Evolutionary conservation across 768 basidiomycete species (phyloP), one percentile per base, ranked within the genome.

Genomic region (Tulasnella sp.): DNA sequence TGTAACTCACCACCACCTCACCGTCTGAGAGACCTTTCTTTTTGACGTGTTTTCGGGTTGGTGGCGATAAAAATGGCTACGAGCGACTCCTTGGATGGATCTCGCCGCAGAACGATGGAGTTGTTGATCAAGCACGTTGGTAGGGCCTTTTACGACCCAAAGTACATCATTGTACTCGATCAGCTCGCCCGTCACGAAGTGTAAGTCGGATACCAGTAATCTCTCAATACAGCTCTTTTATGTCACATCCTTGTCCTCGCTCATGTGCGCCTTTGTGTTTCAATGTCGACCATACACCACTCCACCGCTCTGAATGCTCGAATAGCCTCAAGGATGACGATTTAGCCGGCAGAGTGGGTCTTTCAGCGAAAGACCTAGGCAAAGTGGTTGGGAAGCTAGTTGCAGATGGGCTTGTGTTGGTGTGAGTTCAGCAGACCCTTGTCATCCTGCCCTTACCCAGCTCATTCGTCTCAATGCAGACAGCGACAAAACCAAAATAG

Each of bases 141-240:
- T 40, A 78, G 93, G 60, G 81, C 84, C 29, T 98, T 99, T 68
- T 99, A 96, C 68, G 95, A 96, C 65, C 72, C 87, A 39, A 86
- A 85, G 60, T 90, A 74, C 65, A 85, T 82, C 59, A 83, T 98
- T 55, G 79, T 96, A 56, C 69, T 96, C 72, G 93, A 96, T 69
- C 86, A 93, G 67, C 78, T 99, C 64, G 79, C 88, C 54, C 79
- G 83, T 57, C 81, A 90, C 67, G 80, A 86, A 58, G 89, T 91
- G 92, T 98, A 77, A 83, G 93, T 85, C 13, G 5, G 6, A 28
- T 29, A 15, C 4, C 35, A 15, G 13, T 27, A 19, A 51, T 19
- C 41, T 10, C 40, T 24, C 12, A 46, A 46, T 31, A 10, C 20
- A 12, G 72, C 65, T 58, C 55, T 53, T 57, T 34, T 56, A 45